Percentiles rank a stretch among this genome's conserved stretches.
Evolutionary conservation across 495 filamentous ascomycete species (phyloP).

Genomic region (Annulohypoxylon moriforme): DNA sequence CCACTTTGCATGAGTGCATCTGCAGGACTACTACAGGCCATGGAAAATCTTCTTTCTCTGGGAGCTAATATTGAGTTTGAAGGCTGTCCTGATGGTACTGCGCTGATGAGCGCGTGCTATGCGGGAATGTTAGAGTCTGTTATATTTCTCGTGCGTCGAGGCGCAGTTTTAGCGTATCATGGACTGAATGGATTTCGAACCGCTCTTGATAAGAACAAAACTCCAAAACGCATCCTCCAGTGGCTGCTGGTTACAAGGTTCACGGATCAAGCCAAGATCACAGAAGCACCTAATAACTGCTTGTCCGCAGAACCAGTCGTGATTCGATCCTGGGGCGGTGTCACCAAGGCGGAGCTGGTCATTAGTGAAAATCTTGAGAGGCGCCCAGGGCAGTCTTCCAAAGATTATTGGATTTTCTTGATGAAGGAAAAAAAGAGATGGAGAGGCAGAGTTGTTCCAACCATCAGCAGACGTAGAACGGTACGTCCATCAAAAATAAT

Average conservation of each 20-base stretch:
- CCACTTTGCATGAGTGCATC: constrained; percentile 11
- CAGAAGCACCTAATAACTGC: neutral
- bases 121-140: constrained; percentile 13
- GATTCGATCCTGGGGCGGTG: constrained; percentile 11
- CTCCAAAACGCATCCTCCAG: constrained; percentile 5
- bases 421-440: constrained; percentile 4
- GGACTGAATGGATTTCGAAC: constrained; percentile 10
- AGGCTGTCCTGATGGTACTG: constrained; percentile 15
- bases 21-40: neutral
- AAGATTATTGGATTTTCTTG: constrained; percentile 15
- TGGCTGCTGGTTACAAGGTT: constrained; percentile 20
- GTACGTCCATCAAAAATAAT: constrained; percentile 19
- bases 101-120: constrained; percentile 15
- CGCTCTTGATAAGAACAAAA: constrained; percentile 1
- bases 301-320: neutral
- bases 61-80: constrained; percentile 14
- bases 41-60: constrained; percentile 9
- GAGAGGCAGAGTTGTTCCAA: constrained; percentile 12
- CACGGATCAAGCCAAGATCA: constrained; percentile 19
- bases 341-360: constrained; percentile 15
- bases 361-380: constrained; percentile 13
- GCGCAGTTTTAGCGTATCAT: constrained; percentile 7
- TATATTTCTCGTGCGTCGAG: constrained; percentile 12
- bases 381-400: constrained; percentile 9
- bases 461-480: constrained; percentile 14